Base-by-base conservation (phyloP, 148 eudicot genomes). In the Camellia japonica region DNA sequence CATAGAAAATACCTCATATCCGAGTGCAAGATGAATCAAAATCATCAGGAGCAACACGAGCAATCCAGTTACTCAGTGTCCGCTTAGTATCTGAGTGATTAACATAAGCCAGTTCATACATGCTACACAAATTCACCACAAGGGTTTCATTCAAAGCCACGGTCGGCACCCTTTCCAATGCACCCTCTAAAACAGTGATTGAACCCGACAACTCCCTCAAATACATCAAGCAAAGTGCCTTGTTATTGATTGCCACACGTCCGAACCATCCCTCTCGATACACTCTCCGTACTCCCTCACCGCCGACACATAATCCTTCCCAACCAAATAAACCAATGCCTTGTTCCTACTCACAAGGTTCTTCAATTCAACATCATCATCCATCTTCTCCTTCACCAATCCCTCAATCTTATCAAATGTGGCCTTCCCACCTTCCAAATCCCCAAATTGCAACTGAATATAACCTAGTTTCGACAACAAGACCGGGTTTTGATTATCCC, bases 71-170 rank as follows among this genome's bases (percentile, higher is more conserved):
- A 81, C 90, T 91, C 16, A 97, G 85, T 1, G 95, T 97, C 89
- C 82, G 87, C 90, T 97, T 97, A 7, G 90, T 80, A 75, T 97
- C 98, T 41, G 90, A 80, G 79, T 97, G 98, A 80, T 97, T 97
- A 64, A 94, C 94, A 79, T 88, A 90, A 7, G 99, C 99, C 91
- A 97, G 84, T 81, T 97, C 99, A 87, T 94, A 97, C 98, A 97
- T 97, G 52, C 98, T 94, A 71, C 99, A 94, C 80, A 97, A 79
- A 87, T 97, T 97, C 82, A 92, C 94, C 82, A 97, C 89, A 41
- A 97, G 81, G 0, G 98, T 93, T 85, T 97, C 98, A 76, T 94
- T 88, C 85, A 97, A 80, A 0, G 95, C 97, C 76, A 84, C 85
- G 3, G 95, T 92, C 0, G 98, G 99, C 46, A 92, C 87, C 77